Evolutionary conservation across 306 rosid genomes (phyloP).

Genomic region (Vicia villosa): DNA sequence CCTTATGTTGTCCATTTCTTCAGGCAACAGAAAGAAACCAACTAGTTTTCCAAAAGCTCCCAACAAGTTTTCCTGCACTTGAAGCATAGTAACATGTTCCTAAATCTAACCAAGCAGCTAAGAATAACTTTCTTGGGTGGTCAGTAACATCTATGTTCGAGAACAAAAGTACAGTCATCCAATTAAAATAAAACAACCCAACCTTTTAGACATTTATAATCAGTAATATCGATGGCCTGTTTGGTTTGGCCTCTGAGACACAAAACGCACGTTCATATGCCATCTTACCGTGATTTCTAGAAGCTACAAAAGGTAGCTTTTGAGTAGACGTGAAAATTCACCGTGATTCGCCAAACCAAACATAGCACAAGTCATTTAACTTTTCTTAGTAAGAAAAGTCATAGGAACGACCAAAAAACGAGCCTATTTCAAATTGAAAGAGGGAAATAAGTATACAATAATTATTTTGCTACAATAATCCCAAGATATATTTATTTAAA

Average conservation of each 20-base stretch:
- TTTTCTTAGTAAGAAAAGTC: not conserved
- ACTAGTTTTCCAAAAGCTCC: not conserved
- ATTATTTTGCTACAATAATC: not conserved
- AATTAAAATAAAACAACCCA: not conserved
- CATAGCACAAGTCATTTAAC: not conserved
- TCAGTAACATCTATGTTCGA: not conserved
- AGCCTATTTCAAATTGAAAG: not conserved
- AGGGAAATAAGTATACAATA: not conserved
- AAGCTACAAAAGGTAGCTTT: no score
- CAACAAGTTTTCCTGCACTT: slow-evolving; percentile 11
- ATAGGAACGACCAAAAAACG: not conserved
- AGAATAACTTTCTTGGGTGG: slow-evolving; percentile 34
- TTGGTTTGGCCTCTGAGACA: no score
- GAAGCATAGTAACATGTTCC: slow-evolving; percentile 11
- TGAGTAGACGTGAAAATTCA: no score
- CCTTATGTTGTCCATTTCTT: slow-evolving; percentile 30
- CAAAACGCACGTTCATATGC: no score
- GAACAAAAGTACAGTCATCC: no score
- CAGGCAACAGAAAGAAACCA: slow-evolving; percentile 22
- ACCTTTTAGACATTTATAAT: not conserved
- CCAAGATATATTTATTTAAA: slow-evolving; percentile 25
- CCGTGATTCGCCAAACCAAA: no score
- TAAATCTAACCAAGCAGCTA: slow-evolving; percentile 16
- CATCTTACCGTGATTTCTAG: no score
- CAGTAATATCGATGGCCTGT: no score